Evolutionary conservation across 768 basidiomycete species (phyloP).

Genomic region (Serpula lacrymans): DNA sequence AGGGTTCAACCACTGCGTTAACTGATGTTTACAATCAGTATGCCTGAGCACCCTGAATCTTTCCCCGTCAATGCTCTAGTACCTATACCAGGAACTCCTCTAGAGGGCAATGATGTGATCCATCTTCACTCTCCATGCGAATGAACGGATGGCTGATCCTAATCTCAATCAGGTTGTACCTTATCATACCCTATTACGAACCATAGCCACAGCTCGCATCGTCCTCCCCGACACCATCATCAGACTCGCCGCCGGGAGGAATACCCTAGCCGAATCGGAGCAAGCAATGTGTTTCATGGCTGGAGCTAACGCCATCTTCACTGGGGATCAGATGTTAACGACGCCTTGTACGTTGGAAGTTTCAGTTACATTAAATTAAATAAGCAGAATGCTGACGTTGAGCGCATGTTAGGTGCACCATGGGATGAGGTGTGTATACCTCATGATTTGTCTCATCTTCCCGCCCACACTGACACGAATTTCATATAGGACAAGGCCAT

Average conservation of each 20-base stretch:
- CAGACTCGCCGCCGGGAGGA: conserved; percentile 90
- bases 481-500: conserved; percentile 77
- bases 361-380: no score
- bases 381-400: conserved; percentile 7
- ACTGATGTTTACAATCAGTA: conserved; percentile 39
- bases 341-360: conserved; percentile 90
- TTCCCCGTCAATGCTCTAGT: conserved; percentile 98
- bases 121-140: no score
- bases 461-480: conserved; percentile 2
- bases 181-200: conserved; percentile 83
- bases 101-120: conserved; percentile 79
- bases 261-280: conserved; percentile 83
- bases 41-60: conserved; percentile 96
- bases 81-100: conserved; percentile 90
- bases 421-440: conserved; percentile 77
- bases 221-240: conserved; percentile 92
- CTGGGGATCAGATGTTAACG: conserved; percentile 97
- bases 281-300: conserved; percentile 99
- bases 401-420: conserved; percentile 63
- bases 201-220: conserved; percentile 92
- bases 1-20: no score
- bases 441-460: conserved; percentile 8
- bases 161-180: conserved; percentile 52
- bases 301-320: conserved; percentile 97
- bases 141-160: no score